Conservation (phyloP, 768 basidiomycete genomes). For the Amanita rubescens region DNA sequence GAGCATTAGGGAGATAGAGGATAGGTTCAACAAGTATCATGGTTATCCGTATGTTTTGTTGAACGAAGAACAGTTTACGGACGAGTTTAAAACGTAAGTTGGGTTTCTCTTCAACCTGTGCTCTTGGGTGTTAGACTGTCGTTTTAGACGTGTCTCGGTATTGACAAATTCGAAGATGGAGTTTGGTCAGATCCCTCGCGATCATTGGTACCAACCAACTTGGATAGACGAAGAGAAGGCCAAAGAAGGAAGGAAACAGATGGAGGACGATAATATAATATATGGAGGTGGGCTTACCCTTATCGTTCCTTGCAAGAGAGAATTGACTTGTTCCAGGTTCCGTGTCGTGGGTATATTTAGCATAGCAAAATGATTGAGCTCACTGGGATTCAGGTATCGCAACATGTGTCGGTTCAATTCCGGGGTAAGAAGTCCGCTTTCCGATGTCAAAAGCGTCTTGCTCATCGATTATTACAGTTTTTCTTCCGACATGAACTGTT, state of each 20-base stretch:
- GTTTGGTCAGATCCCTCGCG: constrained; percentile 57
- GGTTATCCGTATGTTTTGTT: constrained; percentile 82
- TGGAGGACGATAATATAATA: constrained; percentile 43
- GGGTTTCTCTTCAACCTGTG: background rate
- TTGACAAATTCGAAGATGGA: constrained; percentile 23
- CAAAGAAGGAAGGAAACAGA: constrained; percentile 44
- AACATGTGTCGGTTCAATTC: constrained; percentile 71
- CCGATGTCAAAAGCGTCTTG: background rate
- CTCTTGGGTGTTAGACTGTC: background rate
- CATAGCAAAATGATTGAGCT: constrained; percentile 8
- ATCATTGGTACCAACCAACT: constrained; percentile 69
- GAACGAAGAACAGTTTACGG: constrained; percentile 74
- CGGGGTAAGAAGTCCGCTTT: constrained; percentile 31
- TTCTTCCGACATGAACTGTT: constrained; percentile 69
- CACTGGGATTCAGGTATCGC: constrained; percentile 32
- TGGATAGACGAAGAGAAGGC: constrained; percentile 71
- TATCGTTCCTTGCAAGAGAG: background rate
- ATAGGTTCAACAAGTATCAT: constrained; percentile 71
- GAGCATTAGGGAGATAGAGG: constrained; percentile 72
- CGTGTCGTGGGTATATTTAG: constrained; percentile 17
- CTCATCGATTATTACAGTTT: constrained; percentile 28
- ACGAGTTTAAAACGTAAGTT: constrained; percentile 62
- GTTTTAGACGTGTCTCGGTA: constrained; percentile 22
- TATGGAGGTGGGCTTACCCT: constrained; percentile 32
- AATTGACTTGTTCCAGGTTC: constrained; percentile 1